A percentile compares a stretch with the other conserved stretches of the same genome.
phyloP scores from a whole-genome alignment of 768 basidiomycete species.

The Lenzites betulinus region DNA sequence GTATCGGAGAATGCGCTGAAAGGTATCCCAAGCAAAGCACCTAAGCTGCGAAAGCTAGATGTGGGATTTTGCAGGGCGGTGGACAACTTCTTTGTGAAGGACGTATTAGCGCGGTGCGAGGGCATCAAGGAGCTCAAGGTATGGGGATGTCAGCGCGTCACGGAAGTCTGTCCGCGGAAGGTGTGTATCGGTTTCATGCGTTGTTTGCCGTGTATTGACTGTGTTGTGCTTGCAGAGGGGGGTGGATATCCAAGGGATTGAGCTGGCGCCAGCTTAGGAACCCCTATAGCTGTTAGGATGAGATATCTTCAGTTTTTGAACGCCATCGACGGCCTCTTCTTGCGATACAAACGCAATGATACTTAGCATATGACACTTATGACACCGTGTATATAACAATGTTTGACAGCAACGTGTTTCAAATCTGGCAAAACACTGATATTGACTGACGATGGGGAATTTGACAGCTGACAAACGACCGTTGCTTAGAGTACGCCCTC shows the following conservation, averaged over 20 bases:
- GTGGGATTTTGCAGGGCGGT: slow-evolving; percentile 83
- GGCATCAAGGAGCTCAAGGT: slow-evolving; percentile 49
- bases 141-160: slow-evolving; percentile 57
- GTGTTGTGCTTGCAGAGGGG: slow-evolving; percentile 2
- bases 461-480: too few relatives aligned
- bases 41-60: slow-evolving; percentile 61
- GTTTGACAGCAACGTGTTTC: too few relatives aligned
- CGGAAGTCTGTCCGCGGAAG: slow-evolving; percentile 48
- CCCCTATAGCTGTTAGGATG: too few relatives aligned
- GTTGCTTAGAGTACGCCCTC: not conserved
- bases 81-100: slow-evolving; percentile 82
- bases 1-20: slow-evolving; percentile 50
- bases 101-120: slow-evolving; percentile 51
- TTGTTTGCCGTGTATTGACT: not conserved
- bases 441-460: too few relatives aligned
- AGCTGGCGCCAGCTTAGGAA: slow-evolving; percentile 1
- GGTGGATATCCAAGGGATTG: slow-evolving; percentile 12
- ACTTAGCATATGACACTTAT: too few relatives aligned
- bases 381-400: too few relatives aligned
- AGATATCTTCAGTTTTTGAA: too few relatives aligned
- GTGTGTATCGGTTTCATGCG: slow-evolving; percentile 32
- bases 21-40: slow-evolving; percentile 36
- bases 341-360: too few relatives aligned
- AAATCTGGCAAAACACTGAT: too few relatives aligned
- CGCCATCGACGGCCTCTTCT: too few relatives aligned